phyloP scores from a whole-genome alignment of 2,329 filamentous ascomycete species.

The Aspergillus fischeri region DNA sequence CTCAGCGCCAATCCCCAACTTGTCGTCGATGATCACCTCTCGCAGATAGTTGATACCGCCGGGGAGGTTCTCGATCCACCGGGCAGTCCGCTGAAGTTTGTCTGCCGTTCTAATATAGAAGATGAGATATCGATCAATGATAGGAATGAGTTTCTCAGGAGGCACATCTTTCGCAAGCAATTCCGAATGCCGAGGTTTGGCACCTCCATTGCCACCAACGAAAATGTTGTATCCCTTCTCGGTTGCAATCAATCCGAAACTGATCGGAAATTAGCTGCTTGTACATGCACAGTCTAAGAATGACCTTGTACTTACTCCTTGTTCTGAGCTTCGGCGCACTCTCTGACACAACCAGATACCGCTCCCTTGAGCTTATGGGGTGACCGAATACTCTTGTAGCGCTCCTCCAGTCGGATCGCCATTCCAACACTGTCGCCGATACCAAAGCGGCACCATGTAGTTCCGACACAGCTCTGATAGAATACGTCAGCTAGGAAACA shows the following conservation, averaged over 20 bases:
- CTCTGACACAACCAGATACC: slow-evolving; percentile 84
- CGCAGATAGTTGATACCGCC: slow-evolving; percentile 80
- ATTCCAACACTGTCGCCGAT: slow-evolving; percentile 88
- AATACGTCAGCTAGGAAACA: slow-evolving; percentile 3
- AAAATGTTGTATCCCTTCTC: slow-evolving; percentile 94
- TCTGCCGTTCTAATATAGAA: slow-evolving; percentile 94
- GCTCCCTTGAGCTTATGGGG: slow-evolving; percentile 91
- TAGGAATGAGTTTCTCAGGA: slow-evolving; percentile 73
- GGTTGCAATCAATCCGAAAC: slow-evolving; percentile 84
- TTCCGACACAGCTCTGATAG: slow-evolving; percentile 70
- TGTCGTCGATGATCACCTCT: slow-evolving; percentile 79
- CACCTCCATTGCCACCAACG: slow-evolving; percentile 83
- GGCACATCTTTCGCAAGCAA: slow-evolving; percentile 82
- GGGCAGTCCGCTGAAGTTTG: slow-evolving; percentile 80
- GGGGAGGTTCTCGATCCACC: slow-evolving; percentile 80
- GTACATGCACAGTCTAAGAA: neutral
- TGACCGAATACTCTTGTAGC: slow-evolving; percentile 84
- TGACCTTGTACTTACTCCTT: slow-evolving; percentile 62
- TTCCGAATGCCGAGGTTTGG: slow-evolving; percentile 76
- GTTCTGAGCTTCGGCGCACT: slow-evolving; percentile 87
- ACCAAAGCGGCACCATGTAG: slow-evolving; percentile 85
- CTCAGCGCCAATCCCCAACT: slow-evolving; percentile 76
- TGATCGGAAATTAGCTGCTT: slow-evolving; percentile 27
- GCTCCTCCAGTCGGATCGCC: slow-evolving; percentile 80
- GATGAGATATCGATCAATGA: slow-evolving; percentile 84